Evolutionary conservation across 305 asterid species (phyloP).

Genomic region (Solanum hybrid): DNA sequence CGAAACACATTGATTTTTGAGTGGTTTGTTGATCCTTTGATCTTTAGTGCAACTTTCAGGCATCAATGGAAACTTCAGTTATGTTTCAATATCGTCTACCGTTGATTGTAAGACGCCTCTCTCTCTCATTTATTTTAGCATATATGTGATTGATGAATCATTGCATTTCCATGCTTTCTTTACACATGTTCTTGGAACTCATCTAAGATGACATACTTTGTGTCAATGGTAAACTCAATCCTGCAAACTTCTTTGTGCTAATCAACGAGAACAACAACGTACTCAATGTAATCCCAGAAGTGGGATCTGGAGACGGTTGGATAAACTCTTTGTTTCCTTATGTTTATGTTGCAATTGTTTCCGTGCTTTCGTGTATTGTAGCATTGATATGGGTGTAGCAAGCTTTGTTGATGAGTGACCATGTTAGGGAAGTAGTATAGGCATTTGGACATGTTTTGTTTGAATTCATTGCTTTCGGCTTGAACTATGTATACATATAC

Average conservation of each 20-base stretch:
- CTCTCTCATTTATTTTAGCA: not conserved
- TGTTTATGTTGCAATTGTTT: not conserved
- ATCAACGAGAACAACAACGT: no score
- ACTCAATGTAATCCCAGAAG: not conserved
- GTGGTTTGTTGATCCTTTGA: not conserved
- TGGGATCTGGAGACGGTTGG: not conserved
- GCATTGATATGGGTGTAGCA: not conserved
- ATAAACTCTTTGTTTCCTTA: not conserved
- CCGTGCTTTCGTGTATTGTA: not conserved
- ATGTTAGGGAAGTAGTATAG: not conserved
- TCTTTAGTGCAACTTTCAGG: not conserved
- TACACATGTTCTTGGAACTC: no score
- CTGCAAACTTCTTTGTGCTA: no score
- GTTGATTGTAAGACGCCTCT: not conserved
- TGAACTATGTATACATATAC: not conserved
- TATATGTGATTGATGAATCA: no score
- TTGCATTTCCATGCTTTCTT: no score
- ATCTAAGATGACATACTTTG: no score
- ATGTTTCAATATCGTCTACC: not conserved
- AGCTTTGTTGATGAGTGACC: not conserved
- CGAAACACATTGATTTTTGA: not conserved
- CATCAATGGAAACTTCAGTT: not conserved
- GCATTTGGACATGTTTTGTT: not conserved
- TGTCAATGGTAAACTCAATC: no score
- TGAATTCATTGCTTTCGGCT: not conserved